Base-by-base conservation (phyloP, 140 eudicot species). In the Oenanthe javanica region DNA sequence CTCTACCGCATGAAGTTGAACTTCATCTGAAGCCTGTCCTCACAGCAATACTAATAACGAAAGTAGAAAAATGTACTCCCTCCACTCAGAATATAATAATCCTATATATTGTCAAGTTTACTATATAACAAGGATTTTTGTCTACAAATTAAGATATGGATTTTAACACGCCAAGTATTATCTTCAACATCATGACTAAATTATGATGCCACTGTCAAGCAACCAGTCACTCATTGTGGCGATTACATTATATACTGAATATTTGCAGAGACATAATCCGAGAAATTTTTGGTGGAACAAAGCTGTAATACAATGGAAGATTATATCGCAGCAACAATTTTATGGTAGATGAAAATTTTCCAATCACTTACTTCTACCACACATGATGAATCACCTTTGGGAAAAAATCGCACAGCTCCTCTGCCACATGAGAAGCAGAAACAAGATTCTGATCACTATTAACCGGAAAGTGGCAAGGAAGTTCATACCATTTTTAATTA, bases 351-450 rank as follows among this genome's bases (percentile, higher is more conserved):
- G 72, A 63, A 51, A 67, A 46, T 9, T 85, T 52, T 25, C 66
- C 25, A 74, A 79, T 80, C 83, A 46, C 93, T 84, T 84, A 96
- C 99, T 89, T 96, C 99, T 48, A 96, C 89, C 50, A 85, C 64
- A 80, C 99, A 96, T 45, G 98, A 86, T 12, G 93, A 86, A 57
- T 90, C 85, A 75, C 98, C 96, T 91, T 86, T 96, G 12, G 97
- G 98, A 79, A 87, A 96, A 87, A 96, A 96, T 38, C 98, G 93
- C 71, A 93, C 99, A 76, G 97, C 98, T 49, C 98, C 99, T 86
- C 97, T 91, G 92, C 89, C 81, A 88, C 38, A 76, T 21, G 18
- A 80, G 77, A 54, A 77, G 46, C 27, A 84, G 55, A 25, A 67
- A 83, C 80, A 87, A 72, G 43, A 54, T 77, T 66, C 40, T 23